Conservation (phyloP, 768 basidiomycete genomes). For the Suillus decipiens region DNA sequence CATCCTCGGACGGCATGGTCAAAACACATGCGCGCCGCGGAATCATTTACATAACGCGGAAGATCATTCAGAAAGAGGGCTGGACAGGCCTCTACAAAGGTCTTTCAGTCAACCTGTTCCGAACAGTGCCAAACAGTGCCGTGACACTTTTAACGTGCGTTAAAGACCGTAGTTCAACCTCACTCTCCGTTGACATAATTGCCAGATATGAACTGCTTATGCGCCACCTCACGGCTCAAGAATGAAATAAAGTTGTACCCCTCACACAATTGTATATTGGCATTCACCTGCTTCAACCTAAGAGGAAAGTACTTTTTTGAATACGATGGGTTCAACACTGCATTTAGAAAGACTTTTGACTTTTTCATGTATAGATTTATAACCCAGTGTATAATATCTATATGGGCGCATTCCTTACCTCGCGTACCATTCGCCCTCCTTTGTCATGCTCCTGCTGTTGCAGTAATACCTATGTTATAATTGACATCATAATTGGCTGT, state of each 20-base stretch:
- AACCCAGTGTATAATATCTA: conserved; percentile 16
- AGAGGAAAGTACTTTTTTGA: conserved; percentile 3
- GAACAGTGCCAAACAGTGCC: conserved; percentile 95
- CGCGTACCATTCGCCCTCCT: neutral
- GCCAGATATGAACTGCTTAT: conserved; percentile 34
- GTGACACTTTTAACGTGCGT: conserved; percentile 77
- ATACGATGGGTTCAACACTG: conserved; percentile 3
- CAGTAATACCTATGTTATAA: conserved; percentile 4
- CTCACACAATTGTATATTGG: neutral
- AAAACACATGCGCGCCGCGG: conserved; percentile 58
- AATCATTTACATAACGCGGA: conserved; percentile 70
- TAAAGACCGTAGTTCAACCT: conserved; percentile 1
- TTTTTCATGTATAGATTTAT: conserved; percentile 9
- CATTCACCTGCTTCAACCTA: conserved; percentile 16
- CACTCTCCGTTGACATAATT: conserved; percentile 8
- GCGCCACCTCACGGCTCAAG: conserved; percentile 31
- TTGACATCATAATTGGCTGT: neutral
- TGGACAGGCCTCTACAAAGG: conserved; percentile 92
- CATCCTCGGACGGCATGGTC: conserved; percentile 64
- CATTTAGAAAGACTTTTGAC: conserved; percentile 20
- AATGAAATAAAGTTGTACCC: neutral
- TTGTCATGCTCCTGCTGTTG: neutral
- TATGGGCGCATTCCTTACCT: neutral
- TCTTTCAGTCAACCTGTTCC: conserved; percentile 87
- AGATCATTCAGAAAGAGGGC: conserved; percentile 80